A percentile compares a stretch with the other conserved stretches of the same genome.
Evolutionary conservation across 208 protist genomes (phyloP).

Genomic region (Leishmania lainsoni): DNA sequence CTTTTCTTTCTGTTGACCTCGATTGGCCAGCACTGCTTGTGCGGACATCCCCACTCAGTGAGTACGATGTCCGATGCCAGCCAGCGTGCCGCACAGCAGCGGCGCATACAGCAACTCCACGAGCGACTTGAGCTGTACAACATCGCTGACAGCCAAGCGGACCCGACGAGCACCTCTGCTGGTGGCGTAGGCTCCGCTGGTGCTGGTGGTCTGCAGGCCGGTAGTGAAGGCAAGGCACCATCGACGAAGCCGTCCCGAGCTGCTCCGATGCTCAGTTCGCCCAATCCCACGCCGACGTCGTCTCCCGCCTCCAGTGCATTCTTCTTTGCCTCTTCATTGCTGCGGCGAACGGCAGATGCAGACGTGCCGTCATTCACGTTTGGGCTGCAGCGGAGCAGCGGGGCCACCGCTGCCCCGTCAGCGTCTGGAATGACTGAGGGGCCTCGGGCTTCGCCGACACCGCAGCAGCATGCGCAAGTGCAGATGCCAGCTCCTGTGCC

Average conservation of each 20-base stretch:
- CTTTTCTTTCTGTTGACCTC: not conserved
- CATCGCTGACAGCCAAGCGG: constrained; percentile 30
- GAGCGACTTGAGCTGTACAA: constrained; percentile 84
- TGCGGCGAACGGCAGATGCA: not conserved
- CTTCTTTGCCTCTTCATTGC: constrained; percentile 3
- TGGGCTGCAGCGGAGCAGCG: not conserved
- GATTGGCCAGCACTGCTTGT: not conserved
- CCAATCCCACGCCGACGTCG: not conserved
- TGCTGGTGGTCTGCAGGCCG: not conserved
- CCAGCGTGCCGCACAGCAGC: constrained; percentile 29
- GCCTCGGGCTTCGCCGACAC: constrained; percentile 1
- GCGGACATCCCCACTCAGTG: not conserved
- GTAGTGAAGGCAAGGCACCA: not conserved
- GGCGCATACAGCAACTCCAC: constrained; percentile 77
- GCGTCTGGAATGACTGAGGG: not conserved
- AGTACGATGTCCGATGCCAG: constrained; percentile 14
- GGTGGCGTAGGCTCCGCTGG: not conserved
- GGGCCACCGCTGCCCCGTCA: not conserved
- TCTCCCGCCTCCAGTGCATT: not conserved
- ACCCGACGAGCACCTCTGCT: not conserved
- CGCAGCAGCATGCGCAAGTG: constrained; percentile 9
- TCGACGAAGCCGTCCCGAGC: constrained; percentile 21
- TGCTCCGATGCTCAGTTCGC: constrained; percentile 16
- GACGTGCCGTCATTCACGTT: constrained; percentile 6
- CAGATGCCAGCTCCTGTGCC: constrained; percentile 14